Conservation (phyloP, 192 early-diverging fungal genomes). For the Rhizophagus clarus region DNA sequence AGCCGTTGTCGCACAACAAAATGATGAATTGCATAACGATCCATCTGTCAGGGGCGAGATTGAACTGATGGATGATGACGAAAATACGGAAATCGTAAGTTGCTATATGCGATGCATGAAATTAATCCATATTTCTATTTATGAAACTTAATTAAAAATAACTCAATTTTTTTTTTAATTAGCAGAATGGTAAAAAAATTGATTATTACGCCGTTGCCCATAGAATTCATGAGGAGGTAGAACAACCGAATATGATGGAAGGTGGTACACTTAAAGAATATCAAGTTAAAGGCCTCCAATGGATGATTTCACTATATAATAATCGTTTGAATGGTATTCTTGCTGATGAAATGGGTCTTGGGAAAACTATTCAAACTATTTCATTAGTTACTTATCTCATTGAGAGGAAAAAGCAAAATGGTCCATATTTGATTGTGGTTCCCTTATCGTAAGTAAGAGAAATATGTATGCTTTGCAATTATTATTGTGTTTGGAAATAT, state of each 20-base stretch:
- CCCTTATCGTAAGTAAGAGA: slow-evolving; percentile 74
- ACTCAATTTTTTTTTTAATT: background rate
- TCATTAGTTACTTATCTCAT: slow-evolving; percentile 95
- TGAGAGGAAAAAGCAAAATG: slow-evolving; percentile 91
- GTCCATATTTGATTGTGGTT: slow-evolving; percentile 95
- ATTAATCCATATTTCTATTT: background rate
- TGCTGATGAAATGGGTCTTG: slow-evolving; percentile 95
- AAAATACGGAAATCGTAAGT: slow-evolving; percentile 43
- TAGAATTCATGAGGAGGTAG: slow-evolving; percentile 75
- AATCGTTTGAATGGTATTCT: slow-evolving; percentile 97
- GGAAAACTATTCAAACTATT: slow-evolving; percentile 94
- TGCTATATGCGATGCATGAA: slow-evolving; percentile 33
- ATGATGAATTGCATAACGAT: slow-evolving; percentile 50
- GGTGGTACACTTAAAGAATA: slow-evolving; percentile 97
- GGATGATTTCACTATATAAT: slow-evolving; percentile 99
- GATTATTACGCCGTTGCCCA: slow-evolving; percentile 93
- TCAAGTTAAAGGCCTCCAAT: slow-evolving; percentile 95
- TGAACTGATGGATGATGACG: slow-evolving; percentile 54
- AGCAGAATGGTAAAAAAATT: slow-evolving; percentile 47
- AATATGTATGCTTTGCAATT: slow-evolving; percentile 31
- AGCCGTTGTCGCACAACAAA: slow-evolving; percentile 84
- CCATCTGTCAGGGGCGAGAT: slow-evolving; percentile 47
- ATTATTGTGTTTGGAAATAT: slow-evolving; percentile 38
- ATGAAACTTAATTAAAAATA: background rate
- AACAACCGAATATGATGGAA: slow-evolving; percentile 82